Conservation (phyloP, 1,284 basidiomycete genomes). For the Microbotryum intermedium region DNA sequence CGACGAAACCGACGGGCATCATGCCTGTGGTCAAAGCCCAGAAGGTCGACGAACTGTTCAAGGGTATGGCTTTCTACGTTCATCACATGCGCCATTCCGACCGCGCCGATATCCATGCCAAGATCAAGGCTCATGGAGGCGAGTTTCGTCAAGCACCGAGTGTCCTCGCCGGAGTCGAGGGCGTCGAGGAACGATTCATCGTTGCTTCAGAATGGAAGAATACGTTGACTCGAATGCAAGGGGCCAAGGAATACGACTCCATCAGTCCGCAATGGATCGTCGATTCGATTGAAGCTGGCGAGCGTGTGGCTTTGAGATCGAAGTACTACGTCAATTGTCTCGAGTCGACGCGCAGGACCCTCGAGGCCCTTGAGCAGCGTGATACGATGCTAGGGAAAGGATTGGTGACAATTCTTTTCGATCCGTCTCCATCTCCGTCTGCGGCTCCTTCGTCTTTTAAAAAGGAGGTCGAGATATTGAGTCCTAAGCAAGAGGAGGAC, state of each 20-base stretch:
- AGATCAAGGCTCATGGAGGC: too few species aligned
- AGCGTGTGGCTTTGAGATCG: slow-evolving; percentile 51
- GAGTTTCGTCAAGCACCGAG: too few species aligned
- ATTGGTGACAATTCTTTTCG: not conserved
- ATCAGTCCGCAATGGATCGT: slow-evolving; percentile 69
- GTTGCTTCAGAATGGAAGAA: slow-evolving; percentile 3
- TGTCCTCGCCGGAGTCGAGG: too few species aligned
- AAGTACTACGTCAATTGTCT: slow-evolving; percentile 46
- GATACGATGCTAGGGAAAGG: not conserved
- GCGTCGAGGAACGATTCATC: not conserved
- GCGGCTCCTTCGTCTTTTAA: too few species aligned
- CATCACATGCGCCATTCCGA: too few species aligned
- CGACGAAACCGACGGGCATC: too few species aligned
- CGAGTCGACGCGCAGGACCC: not conserved
- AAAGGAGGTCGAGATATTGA: too few species aligned
- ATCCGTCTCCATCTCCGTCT: too few species aligned
- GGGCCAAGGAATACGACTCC: slow-evolving; percentile 52
- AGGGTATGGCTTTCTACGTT: too few species aligned
- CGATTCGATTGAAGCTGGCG: slow-evolving; percentile 56
- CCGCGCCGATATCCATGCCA: too few species aligned
- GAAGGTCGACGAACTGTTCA: too few species aligned
- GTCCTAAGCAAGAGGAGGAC: slow-evolving; percentile 35
- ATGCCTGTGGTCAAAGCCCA: too few species aligned
- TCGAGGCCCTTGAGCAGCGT: not conserved
- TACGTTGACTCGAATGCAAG: slow-evolving; percentile 37